Evolutionary conservation across 2,329 filamentous ascomycete genomes (phyloP), one percentile per base, ranked within the genome.

Genomic region (Neoarthrinium moseri): DNA sequence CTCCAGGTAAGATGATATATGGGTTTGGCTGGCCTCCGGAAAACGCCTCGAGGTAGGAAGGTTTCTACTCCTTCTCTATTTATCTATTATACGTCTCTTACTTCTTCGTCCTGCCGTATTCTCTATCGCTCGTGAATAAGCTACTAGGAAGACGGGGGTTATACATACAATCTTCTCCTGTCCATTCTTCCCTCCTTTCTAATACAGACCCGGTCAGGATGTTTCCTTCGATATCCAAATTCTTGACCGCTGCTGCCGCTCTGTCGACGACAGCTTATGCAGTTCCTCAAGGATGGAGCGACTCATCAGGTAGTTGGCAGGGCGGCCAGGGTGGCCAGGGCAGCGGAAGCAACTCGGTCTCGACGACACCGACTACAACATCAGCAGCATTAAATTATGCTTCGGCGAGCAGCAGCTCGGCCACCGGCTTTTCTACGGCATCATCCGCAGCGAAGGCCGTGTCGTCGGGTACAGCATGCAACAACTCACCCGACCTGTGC

Each of bases 401-500:
- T 5, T 55, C 60, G 18, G 58, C 57, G 13, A 51, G 41, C 26
- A 36, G 53, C 11, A 49, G 47, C 20, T 39, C 54, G 10, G 43
- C 37, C 23, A 21, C 40, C 8, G 18, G n/a, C 10, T n/a, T n/a
- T n/a, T 11, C 43, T n/a, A 39, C 33, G 4, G 17, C 54, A 17
- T 42, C 50, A 11, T 36, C 57, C 2, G 43, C 51, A 15, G 47
- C 55, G 4, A 23, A 52, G 6, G 51, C 63, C 46, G 12, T 38
- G 13, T 44, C 62, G 54, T 49, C 70, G 53, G 49, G 64, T 10
- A 67, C 66, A 18, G 81, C 83, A 24, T 94, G 89, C 78, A 94
- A 94, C 70, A 92, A 92, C 73, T 90, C 86, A 1, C 86, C 87
- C 0, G 70, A 75, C 34, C 78, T 94, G 32, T 94, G 89, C 72